A percentile compares a stretch with the other conserved stretches of the same genome.
These are phyloP conservation scores for Penicillium manginii DNA, from an alignment of 495 filamentous ascomycete species.

Conservation along the genomic window DNA sequence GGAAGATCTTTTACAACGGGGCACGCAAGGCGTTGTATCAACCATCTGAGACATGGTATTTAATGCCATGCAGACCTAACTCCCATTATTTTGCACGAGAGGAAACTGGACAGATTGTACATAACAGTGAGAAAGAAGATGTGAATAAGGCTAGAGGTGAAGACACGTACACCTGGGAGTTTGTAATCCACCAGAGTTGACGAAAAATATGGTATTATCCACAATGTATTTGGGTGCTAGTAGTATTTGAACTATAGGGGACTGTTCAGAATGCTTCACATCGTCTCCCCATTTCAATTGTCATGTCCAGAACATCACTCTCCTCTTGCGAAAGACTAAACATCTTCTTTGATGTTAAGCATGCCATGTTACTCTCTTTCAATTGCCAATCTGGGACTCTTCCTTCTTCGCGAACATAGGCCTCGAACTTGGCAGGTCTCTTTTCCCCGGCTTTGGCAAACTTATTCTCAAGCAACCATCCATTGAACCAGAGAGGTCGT, in stretches of 20 bases:
- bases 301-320: not conserved
- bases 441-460: conserved; percentile 14
- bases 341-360: not conserved
- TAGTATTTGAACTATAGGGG: not conserved
- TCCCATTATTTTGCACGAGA: too few relatives aligned
- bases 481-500: conserved; percentile 38
- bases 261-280: not conserved
- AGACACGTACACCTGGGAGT: too few relatives aligned
- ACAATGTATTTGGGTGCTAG: not conserved
- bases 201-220: not conserved
- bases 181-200: too few relatives aligned
- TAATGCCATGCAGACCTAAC: too few relatives aligned
- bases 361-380: not conserved
- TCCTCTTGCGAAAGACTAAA: conserved; percentile 3
- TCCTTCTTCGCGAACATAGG: conserved; percentile 18
- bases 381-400: not conserved
- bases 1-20: too few relatives aligned
- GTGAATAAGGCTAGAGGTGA: too few relatives aligned
- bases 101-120: too few relatives aligned
- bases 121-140: too few relatives aligned
- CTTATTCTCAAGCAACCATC: conserved; percentile 32
- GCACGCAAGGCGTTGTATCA: too few relatives aligned
- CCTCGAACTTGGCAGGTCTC: conserved; percentile 16
- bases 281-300: not conserved
- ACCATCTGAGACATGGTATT: too few relatives aligned